Evolutionary conservation across 495 filamentous ascomycete genomes (phyloP), one percentile per base, ranked within the genome.

Genomic region (Apodospora peruviana): DNA sequence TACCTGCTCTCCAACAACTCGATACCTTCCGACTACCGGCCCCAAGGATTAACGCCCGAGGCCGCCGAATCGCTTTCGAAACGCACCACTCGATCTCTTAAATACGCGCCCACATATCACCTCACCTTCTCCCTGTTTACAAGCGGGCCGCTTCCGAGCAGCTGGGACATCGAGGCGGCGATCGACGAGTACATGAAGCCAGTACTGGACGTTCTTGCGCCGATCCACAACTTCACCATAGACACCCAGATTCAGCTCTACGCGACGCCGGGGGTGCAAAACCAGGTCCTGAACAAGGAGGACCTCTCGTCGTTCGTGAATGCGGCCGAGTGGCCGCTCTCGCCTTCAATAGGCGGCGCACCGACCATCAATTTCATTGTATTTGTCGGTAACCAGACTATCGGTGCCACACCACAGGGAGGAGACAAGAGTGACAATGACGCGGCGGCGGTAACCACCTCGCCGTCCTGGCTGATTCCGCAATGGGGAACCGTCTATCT

Each of bases 221-320:
- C 82, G 14, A 91, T 97, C 54, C 91, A 88, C 74, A 91, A 95
- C 61, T 97, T 98, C 65, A 96, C 93, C 18, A 83, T 98, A 32
- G 93, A 97, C 63, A 95, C 90, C 1, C 93, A 98, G 65, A 86
- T 97, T 11, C 93, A 98, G 70, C 76, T 96, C 1, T 95, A 95
- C 63, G 93, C 93, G 2, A 73, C 76, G 0, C 90, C 87, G 0
- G 90, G 91, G 22, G 82, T 90, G 14, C 69, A 75, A 24, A 75
- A 71, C 38, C 64, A 74, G 79, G 79, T 86, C 2, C 64, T 97
- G 11, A 83, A 80, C 55, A 90, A 88, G 60, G 86, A 95, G 59
- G 90, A 95, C 59, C 76, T 98, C 5, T 88, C 87, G 40, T 88
- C 85, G 24, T 98, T 98, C 61, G 89, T 97, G 67, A 98, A 98